phyloP scores from a whole-genome alignment of 306 rosid species.

The Crotalaria pallida region DNA sequence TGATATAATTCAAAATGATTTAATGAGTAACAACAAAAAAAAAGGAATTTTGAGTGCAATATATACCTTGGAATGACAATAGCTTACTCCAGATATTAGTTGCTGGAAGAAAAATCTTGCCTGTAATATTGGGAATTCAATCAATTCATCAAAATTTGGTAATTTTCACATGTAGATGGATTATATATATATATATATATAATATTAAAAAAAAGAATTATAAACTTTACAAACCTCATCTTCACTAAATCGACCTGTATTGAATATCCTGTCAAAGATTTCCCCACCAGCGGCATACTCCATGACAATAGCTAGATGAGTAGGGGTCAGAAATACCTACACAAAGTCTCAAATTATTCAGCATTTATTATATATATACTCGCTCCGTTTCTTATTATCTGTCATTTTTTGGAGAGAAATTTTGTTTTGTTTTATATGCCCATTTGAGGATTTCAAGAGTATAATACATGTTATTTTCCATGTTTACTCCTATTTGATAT shows the following conservation, averaged over 20 bases:
- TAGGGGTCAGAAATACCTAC: slow-evolving; percentile 79
- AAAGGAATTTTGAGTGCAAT: background rate
- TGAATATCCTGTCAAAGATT: slow-evolving; percentile 72
- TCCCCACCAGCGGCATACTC: slow-evolving; percentile 98
- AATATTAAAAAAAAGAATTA: too few relatives aligned
- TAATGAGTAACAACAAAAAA: background rate
- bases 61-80: slow-evolving; percentile 83
- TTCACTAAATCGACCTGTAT: slow-evolving; percentile 83
- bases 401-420: too few relatives aligned
- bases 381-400: too few relatives aligned
- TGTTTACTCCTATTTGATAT: too few relatives aligned
- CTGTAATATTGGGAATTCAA: slow-evolving; percentile 39
- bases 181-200: too few relatives aligned
- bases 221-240: slow-evolving; percentile 53
- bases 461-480: too few relatives aligned
- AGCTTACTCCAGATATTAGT: slow-evolving; percentile 91
- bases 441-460: too few relatives aligned
- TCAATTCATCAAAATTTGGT: background rate
- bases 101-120: slow-evolving; percentile 98
- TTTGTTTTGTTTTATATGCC: too few relatives aligned
- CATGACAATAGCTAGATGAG: slow-evolving; percentile 85
- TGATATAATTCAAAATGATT: background rate
- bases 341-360: slow-evolving; percentile 4
- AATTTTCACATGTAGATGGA: background rate
- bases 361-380: background rate